These are phyloP conservation scores for Rubia tinctorum DNA, from an alignment of 305 asterid species.

Conservation along the genomic window DNA sequence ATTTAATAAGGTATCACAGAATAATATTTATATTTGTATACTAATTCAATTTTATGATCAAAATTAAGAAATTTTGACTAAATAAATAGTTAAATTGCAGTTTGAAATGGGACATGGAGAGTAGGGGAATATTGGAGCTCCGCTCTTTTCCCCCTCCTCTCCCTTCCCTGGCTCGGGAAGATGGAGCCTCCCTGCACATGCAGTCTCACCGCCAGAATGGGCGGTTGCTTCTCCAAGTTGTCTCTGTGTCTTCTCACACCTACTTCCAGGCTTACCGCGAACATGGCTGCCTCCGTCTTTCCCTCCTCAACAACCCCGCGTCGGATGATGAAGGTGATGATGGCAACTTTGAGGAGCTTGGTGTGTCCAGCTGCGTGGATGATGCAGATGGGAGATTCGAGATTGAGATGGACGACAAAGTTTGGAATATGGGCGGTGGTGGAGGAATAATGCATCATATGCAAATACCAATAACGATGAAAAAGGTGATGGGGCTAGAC, in stretches of 20 bases:
- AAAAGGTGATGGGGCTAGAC: conserved; percentile 31
- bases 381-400: neutral
- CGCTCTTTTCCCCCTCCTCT: conserved; percentile 65
- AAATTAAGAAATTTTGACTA: too few relatives aligned
- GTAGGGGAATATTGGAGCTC: conserved; percentile 34
- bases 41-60: too few relatives aligned
- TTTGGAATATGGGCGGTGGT: neutral
- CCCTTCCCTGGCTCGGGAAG: conserved; percentile 46
- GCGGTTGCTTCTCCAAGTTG: conserved; percentile 72
- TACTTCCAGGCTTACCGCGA: conserved; percentile 52
- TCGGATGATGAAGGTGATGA: too few relatives aligned
- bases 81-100: too few relatives aligned
- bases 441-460: conserved; percentile 17
- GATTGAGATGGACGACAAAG: conserved; percentile 7
- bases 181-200: conserved; percentile 52
- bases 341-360: too few relatives aligned
- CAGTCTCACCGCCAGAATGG: conserved; percentile 63
- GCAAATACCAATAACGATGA: conserved; percentile 30
- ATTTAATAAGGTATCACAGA: too few relatives aligned
- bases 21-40: too few relatives aligned
- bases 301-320: conserved; percentile 22
- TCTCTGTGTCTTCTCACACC: conserved; percentile 49
- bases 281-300: conserved; percentile 65
- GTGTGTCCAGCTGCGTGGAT: too few relatives aligned
- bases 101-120: too few relatives aligned